Conservation (phyloP, 1,139 yeast species). For the Suhomyces anneliseae region DNA sequence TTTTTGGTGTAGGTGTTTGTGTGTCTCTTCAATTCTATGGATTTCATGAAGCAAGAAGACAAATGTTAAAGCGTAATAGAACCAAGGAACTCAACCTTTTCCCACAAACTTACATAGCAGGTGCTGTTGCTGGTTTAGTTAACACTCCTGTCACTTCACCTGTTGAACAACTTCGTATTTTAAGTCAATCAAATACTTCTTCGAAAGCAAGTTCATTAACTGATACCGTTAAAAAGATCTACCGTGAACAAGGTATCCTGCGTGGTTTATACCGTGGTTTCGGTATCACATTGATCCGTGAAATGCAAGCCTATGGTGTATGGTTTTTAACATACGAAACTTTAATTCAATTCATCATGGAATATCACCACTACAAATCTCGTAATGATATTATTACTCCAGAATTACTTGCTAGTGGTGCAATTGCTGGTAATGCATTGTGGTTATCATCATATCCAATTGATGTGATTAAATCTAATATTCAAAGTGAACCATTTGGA, state of each 20-base stretch:
- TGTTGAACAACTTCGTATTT: constrained; percentile 72
- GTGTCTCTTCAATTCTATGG: constrained; percentile 76
- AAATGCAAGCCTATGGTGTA: constrained; percentile 78
- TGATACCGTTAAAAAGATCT: constrained; percentile 43
- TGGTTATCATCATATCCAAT: constrained; percentile 74
- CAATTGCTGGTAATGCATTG: constrained; percentile 68
- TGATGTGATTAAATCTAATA: constrained; percentile 66
- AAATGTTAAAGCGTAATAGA: constrained; percentile 36
- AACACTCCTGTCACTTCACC: constrained; percentile 73
- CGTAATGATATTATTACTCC: constrained; percentile 60
- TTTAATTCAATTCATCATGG: constrained; percentile 47
- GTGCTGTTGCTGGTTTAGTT: constrained; percentile 77
- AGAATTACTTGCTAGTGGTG: constrained; percentile 63
- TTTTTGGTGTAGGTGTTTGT: constrained; percentile 68
- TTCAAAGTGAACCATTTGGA: constrained; percentile 68
- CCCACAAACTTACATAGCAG: constrained; percentile 69
- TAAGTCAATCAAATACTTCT: constrained; percentile 60
- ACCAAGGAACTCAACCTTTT: constrained; percentile 45
- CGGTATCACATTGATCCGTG: constrained; percentile 61
- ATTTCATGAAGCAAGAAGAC: constrained; percentile 74
- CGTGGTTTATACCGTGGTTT: constrained; percentile 62
- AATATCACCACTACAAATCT: constrained; percentile 31
- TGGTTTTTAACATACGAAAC: constrained; percentile 78
- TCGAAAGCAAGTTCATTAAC: constrained; percentile 44
- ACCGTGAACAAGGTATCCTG: constrained; percentile 43